Conservation (phyloP, 345 rosid genomes). For the Gossypium raimondii region DNA sequence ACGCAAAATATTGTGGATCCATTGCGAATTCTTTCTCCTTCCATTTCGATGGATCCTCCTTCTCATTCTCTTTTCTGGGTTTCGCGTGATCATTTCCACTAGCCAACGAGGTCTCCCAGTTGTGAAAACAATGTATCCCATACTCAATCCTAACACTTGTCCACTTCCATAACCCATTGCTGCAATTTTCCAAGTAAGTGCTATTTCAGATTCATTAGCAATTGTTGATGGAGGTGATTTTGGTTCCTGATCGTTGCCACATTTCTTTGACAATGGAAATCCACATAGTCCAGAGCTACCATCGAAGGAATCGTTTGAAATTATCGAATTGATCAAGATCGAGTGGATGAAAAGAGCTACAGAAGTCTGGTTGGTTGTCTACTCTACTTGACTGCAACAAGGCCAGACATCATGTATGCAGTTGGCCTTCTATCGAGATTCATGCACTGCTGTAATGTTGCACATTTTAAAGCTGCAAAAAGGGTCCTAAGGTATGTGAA, state of each 20-base stretch:
- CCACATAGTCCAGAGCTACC: neutral
- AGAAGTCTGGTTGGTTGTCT: no score
- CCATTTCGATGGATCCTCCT: neutral
- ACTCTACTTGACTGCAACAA: no score
- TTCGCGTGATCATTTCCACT: neutral
- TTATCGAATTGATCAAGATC: neutral
- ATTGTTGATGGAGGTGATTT: neutral
- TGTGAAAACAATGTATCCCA: neutral
- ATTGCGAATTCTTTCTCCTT: neutral
- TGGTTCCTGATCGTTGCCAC: neutral
- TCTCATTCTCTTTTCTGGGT: neutral
- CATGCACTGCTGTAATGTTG: no score
- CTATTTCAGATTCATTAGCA: neutral
- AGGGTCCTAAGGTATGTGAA: no score
- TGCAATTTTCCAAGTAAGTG: neutral
- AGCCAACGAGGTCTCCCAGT: neutral
- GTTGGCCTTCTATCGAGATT: no score
- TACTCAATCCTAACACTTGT: neutral
- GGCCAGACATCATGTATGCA: no score
- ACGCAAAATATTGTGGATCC: no score
- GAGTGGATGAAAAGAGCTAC: no score
- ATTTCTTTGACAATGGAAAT: neutral
- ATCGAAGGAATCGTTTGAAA: neutral
- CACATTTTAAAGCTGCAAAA: no score
- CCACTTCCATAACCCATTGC: conserved; percentile 7